Conservation (phyloP, 106 monocot genomes). For the Dactylorhiza incarnata region DNA sequence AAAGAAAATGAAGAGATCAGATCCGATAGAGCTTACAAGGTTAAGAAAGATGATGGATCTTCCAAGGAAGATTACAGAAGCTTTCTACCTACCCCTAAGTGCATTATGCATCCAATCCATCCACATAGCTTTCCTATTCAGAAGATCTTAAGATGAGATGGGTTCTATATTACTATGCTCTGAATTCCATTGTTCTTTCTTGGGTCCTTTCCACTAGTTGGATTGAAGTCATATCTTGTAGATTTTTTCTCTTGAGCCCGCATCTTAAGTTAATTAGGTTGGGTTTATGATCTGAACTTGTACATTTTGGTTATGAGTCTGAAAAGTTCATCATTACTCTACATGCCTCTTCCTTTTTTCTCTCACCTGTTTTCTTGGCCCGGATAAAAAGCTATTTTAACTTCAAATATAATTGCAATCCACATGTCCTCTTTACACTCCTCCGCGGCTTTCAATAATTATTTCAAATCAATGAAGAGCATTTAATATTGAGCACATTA, state of each 20-base stretch:
- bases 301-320: not conserved
- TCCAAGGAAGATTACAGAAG: not conserved
- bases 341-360: not conserved
- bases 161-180: not conserved
- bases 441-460: too few relatives aligned
- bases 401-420: not conserved
- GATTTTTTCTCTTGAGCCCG: not conserved
- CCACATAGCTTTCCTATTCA: not conserved
- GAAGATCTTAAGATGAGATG: not conserved
- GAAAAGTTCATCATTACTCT: not conserved
- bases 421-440: too few relatives aligned
- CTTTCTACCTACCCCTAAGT: not conserved
- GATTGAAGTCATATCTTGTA: not conserved
- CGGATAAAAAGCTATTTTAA: not conserved
- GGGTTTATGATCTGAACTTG: not conserved
- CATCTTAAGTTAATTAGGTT: not conserved
- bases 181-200: not conserved
- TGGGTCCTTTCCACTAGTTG: not conserved
- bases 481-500: too few relatives aligned
- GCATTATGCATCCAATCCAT: not conserved
- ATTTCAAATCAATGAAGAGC: too few relatives aligned
- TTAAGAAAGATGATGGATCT: not conserved
- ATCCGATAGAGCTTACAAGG: not conserved
- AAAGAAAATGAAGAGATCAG: conserved; percentile 1
- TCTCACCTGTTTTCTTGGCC: not conserved